These are phyloP conservation scores for Fimicolochytrium jonesii DNA, from an alignment of 192 early-diverging fungal species.

Conservation along the genomic window DNA sequence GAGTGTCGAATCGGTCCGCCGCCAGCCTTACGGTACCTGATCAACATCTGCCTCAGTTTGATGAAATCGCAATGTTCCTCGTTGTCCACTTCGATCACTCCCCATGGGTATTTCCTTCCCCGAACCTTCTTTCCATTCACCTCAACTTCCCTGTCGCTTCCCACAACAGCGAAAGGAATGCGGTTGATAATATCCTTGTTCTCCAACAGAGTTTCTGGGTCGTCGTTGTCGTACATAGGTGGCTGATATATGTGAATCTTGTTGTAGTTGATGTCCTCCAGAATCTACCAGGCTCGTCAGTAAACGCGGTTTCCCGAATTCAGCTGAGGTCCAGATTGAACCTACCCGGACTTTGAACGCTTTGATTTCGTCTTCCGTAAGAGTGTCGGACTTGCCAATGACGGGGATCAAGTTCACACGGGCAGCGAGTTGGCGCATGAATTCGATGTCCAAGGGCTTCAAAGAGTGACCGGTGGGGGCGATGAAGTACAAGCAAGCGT, in stretches of 20 bases:
- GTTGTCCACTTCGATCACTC: slow-evolving; percentile 59
- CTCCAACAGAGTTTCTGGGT: slow-evolving; percentile 94
- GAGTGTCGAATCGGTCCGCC: neutral
- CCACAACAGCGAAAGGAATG: slow-evolving; percentile 61
- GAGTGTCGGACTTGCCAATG: slow-evolving; percentile 96
- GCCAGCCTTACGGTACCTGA: slow-evolving; percentile 23
- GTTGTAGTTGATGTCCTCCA: slow-evolving; percentile 92
- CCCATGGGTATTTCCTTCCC: slow-evolving; percentile 61
- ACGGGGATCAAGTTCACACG: slow-evolving; percentile 98
- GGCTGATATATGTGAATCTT: slow-evolving; percentile 96
- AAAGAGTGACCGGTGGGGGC: slow-evolving; percentile 90
- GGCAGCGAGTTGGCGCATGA: slow-evolving; percentile 92
- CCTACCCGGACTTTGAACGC: slow-evolving; percentile 74
- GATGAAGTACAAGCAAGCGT: slow-evolving; percentile 97
- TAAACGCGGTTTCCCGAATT: too few relatives aligned
- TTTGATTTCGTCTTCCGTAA: slow-evolving; percentile 90
- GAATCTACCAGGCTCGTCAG: too few relatives aligned
- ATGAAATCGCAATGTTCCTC: slow-evolving; percentile 61
- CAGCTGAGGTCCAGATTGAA: neutral
- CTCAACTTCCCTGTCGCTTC: slow-evolving; percentile 53
- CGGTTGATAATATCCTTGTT: slow-evolving; percentile 85
- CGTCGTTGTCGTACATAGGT: slow-evolving; percentile 88
- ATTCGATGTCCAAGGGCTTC: slow-evolving; percentile 91
- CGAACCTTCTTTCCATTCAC: slow-evolving; percentile 52
- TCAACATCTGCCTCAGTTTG: slow-evolving; percentile 54